phyloP scores from a whole-genome alignment of 1,139 yeast species.

The Taphrina betulina region DNA sequence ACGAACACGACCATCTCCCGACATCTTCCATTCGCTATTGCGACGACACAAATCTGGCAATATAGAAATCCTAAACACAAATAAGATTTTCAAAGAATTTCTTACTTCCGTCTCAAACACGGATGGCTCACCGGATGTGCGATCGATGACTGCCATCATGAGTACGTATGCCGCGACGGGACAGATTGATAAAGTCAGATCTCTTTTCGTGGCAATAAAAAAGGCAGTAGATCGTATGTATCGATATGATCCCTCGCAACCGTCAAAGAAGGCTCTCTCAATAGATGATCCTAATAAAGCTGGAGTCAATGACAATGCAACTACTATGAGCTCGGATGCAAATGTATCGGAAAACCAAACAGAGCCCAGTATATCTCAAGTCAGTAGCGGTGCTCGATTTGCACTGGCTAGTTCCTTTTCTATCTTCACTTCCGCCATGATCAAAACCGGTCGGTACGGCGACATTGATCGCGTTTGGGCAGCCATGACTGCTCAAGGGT shows the following conservation, averaged over 20 bases:
- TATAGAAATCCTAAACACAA: slow-evolving; percentile 5
- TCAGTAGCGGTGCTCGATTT: slow-evolving; percentile 19
- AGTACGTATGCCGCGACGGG: slow-evolving; percentile 6
- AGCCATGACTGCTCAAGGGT: slow-evolving; percentile 18
- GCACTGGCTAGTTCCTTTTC: slow-evolving; percentile 11
- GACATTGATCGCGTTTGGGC: slow-evolving; percentile 27
- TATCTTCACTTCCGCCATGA: slow-evolving; percentile 13
- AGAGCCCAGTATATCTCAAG: neutral
- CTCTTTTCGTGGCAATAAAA: slow-evolving; percentile 17
- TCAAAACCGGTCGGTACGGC: slow-evolving; percentile 1
- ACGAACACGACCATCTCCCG: slow-evolving; percentile 17
- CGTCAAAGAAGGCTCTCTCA: no score
- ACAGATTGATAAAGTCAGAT: slow-evolving; percentile 12
- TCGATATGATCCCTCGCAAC: slow-evolving; percentile 1
- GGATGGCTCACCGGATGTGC: slow-evolving; percentile 17
- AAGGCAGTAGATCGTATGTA: slow-evolving; percentile 23
- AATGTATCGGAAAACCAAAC: no score
- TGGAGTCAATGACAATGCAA: neutral
- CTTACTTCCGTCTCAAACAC: slow-evolving; percentile 14
- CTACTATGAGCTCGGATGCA: no score
- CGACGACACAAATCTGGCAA: neutral
- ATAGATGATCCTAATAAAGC: no score
- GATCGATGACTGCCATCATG: slow-evolving; percentile 14
- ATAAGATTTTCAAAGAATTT: slow-evolving; percentile 16
- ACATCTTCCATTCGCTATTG: slow-evolving; percentile 10